Evolutionary conservation across 2,329 filamentous ascomycete genomes (phyloP).

Genomic region (Hypoxylon sp.): DNA sequence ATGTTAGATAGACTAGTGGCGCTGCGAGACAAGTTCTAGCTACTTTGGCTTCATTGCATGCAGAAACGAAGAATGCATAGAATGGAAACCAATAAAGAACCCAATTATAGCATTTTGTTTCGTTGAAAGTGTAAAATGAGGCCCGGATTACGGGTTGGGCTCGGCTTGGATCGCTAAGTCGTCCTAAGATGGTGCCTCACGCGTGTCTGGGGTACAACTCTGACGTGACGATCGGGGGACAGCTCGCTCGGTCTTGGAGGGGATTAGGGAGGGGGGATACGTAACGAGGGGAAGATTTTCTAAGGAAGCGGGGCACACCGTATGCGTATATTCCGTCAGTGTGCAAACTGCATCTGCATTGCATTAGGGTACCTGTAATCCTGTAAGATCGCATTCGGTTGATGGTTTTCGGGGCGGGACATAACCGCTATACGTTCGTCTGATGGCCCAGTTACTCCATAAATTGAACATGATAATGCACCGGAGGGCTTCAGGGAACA

Average conservation of each 20-base stretch:
- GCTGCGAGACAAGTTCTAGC: not conserved
- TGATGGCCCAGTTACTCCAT: slow-evolving; percentile 4
- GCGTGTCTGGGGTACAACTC: slow-evolving; percentile 27
- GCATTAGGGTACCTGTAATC: slow-evolving; percentile 1
- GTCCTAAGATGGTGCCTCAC: slow-evolving; percentile 17
- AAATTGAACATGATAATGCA: slow-evolving; percentile 18
- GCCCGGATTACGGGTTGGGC: slow-evolving; percentile 11
- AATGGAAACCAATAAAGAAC: slow-evolving; percentile 22
- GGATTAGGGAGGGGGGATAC: not conserved
- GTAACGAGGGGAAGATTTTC: slow-evolving; percentile 13
- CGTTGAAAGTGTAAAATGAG: slow-evolving; percentile 11
- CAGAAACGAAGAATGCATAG: slow-evolving; percentile 4
- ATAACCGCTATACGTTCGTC: slow-evolving; percentile 7
- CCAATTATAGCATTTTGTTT: slow-evolving; percentile 12
- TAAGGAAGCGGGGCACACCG: slow-evolving; percentile 1
- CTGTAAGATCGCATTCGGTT: slow-evolving; percentile 23
- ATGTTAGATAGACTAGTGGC: slow-evolving; percentile 3
- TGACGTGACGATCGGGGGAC: slow-evolving; percentile 29
- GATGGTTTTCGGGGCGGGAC: slow-evolving; percentile 13
- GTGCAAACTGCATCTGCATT: slow-evolving; percentile 5
- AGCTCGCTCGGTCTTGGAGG: slow-evolving; percentile 10
- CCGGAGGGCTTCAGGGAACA: slow-evolving; percentile 4
- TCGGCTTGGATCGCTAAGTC: slow-evolving; percentile 28
- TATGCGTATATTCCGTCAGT: slow-evolving; percentile 9
- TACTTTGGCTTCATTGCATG: slow-evolving; percentile 9